Percentiles rank a stretch among this genome's conserved stretches.
Conservation (phyloP, 768 basidiomycete genomes). For the Suillus americanus region DNA sequence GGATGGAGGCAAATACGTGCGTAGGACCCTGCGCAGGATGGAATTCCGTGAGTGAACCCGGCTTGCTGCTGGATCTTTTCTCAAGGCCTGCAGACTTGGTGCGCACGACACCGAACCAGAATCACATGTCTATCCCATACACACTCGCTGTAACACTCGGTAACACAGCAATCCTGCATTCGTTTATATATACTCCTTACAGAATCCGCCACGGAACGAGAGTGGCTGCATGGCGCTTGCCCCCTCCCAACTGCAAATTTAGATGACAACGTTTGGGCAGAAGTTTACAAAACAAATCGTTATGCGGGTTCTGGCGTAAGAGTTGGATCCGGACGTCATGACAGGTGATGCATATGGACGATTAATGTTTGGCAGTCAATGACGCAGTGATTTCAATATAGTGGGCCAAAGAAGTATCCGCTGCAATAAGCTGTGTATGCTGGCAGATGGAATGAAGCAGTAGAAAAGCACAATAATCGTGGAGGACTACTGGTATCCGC, state of each 20-base stretch:
- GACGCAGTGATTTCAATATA: conserved; percentile 59
- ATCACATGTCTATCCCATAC: conserved; percentile 52
- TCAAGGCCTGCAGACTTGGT: conserved; percentile 32
- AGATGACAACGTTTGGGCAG: conserved; percentile 78
- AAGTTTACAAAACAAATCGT: conserved; percentile 76
- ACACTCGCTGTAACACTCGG: conserved; percentile 62
- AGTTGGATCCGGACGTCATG: conserved; percentile 82
- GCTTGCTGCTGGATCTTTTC: conserved; percentile 1
- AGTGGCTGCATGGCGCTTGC: conserved; percentile 83
- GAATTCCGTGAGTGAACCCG: conserved; percentile 60
- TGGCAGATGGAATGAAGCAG: conserved; percentile 67
- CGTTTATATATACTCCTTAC: conserved; percentile 62
- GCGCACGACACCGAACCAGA: conserved; percentile 63
- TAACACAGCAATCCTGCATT: conserved; percentile 72
- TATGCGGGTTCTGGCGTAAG: conserved; percentile 62
- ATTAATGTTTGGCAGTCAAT: conserved; percentile 56
- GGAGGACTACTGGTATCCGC: conserved; percentile 86
- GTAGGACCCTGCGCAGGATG: conserved; percentile 75
- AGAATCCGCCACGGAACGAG: conserved; percentile 77
- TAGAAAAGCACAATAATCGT: conserved; percentile 83
- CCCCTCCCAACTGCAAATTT: conserved; percentile 45
- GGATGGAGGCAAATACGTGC: conserved; percentile 83
- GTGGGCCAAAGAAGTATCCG: neutral
- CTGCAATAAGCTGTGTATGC: conserved; percentile 41
- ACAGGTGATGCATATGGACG: conserved; percentile 39